These are phyloP conservation scores for Pseudogymnoascus sp. DNA, from an alignment of 2,329 filamentous ascomycete species.

Conservation along the genomic window DNA sequence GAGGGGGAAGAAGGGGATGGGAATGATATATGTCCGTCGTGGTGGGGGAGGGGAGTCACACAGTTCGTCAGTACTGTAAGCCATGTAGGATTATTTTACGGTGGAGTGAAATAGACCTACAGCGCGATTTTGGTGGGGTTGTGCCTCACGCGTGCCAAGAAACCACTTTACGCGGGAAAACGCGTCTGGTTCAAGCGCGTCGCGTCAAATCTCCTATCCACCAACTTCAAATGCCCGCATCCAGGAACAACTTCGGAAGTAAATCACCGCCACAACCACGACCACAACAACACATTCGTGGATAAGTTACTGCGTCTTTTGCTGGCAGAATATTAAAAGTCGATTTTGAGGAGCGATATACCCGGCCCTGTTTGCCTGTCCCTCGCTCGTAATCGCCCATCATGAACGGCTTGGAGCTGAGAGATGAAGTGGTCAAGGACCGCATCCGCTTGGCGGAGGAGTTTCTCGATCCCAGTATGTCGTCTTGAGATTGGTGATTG, in stretches of 20 bases:
- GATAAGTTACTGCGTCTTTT: not conserved
- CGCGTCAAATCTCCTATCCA: constrained; percentile 7
- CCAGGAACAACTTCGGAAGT: not conserved
- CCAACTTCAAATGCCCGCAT: not conserved
- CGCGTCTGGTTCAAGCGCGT: not conserved
- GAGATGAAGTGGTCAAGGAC: constrained; percentile 76
- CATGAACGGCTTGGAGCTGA: constrained; percentile 65
- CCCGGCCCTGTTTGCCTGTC: not conserved
- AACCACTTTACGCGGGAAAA: constrained; percentile 2
- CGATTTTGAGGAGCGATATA: not conserved
- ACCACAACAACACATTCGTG: not conserved
- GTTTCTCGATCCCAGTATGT: constrained; percentile 85
- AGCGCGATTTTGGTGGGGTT: not conserved
- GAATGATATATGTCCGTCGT: not conserved
- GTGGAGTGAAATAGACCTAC: not conserved
- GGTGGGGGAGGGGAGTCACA: not conserved
- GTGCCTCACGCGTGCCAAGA: not conserved
- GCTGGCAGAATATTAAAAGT: not conserved
- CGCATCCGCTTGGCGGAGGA: constrained; percentile 82
- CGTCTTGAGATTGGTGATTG: not conserved
- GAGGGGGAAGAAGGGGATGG: not conserved
- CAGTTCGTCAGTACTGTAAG: not conserved
- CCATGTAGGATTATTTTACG: not conserved
- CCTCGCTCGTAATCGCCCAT: constrained; percentile 6
- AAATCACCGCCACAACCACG: not conserved